Conservation (phyloP, 306 rosid species). For the Fragaria iinumae region DNA sequence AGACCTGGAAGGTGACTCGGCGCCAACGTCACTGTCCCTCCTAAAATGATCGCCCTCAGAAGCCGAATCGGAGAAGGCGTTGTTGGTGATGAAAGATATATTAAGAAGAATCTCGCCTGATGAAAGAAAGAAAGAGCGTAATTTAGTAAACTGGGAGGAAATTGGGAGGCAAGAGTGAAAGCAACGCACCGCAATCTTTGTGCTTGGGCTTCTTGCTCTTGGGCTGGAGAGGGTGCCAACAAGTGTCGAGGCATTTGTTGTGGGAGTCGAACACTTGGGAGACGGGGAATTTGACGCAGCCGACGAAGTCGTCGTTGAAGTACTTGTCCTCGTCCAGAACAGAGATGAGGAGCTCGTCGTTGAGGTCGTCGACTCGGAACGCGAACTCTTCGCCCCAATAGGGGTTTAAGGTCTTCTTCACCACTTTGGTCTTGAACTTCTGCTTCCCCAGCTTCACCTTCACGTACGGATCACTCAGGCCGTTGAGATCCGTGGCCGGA, state of each 20-base stretch:
- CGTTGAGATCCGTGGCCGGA: slow-evolving; percentile 54
- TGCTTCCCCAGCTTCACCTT: slow-evolving; percentile 78
- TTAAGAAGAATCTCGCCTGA: slow-evolving; percentile 55
- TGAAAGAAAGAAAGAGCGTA: too few relatives aligned
- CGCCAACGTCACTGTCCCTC: too few relatives aligned
- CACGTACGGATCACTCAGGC: slow-evolving; percentile 70
- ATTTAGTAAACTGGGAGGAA: too few relatives aligned
- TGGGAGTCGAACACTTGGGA: slow-evolving; percentile 61
- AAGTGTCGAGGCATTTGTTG: slow-evolving; percentile 53
- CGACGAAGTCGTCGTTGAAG: slow-evolving; percentile 75
- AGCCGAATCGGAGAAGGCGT: slow-evolving; percentile 35
- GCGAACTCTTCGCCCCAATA: slow-evolving; percentile 81
- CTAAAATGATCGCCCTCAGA: slow-evolving; percentile 1
- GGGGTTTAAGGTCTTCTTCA: slow-evolving; percentile 71
- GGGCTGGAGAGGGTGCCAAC: slow-evolving; percentile 77
- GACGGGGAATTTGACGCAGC: slow-evolving; percentile 57
- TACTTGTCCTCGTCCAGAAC: slow-evolving; percentile 84
- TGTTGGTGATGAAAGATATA: slow-evolving; percentile 43
- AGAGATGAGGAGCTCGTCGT: slow-evolving; percentile 54
- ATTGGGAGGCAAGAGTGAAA: too few relatives aligned
- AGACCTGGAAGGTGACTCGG: slow-evolving; percentile 46
- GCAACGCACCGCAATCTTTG: slow-evolving; percentile 66
- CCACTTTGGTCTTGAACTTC: slow-evolving; percentile 63
- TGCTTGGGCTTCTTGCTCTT: slow-evolving; percentile 63
- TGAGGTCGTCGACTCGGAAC: slow-evolving; percentile 76